Conservation (phyloP, 2,329 filamentous ascomycete genomes). For the Alternaria ethzedia region DNA sequence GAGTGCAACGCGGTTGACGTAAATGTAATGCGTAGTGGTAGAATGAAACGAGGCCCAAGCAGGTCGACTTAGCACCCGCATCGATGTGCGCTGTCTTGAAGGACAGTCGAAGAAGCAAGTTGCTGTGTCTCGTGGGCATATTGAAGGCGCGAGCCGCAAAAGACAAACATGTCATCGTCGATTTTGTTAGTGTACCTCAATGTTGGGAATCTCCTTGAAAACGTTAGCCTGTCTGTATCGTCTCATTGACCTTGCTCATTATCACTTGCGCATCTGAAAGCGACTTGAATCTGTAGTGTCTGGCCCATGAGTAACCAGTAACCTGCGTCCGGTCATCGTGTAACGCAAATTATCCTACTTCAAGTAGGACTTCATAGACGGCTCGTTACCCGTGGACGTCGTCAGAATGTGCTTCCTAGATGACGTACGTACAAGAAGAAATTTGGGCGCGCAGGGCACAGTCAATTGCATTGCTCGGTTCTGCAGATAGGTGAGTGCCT, state of each 20-base stretch:
- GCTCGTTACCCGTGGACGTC: neutral
- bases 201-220: neutral
- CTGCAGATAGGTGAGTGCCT: neutral
- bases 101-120: neutral
- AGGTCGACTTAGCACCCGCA: neutral
- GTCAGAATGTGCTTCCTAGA: neutral
- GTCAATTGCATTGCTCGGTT: neutral
- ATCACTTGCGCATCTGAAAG: neutral
- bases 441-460: neutral
- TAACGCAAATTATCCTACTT: neutral
- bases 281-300: neutral
- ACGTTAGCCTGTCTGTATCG: neutral
- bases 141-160: neutral
- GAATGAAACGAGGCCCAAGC: neutral
- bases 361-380: neutral
- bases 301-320: neutral
- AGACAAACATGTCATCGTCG: neutral
- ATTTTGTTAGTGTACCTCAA: neutral
- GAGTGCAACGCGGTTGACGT: neutral
- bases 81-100: neutral
- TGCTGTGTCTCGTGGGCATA: neutral
- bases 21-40: neutral
- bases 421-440: neutral
- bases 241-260: neutral
- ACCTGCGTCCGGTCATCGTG: neutral